Conservation (phyloP, 805 yeast species). For the Allodekkera sacchari region DNA sequence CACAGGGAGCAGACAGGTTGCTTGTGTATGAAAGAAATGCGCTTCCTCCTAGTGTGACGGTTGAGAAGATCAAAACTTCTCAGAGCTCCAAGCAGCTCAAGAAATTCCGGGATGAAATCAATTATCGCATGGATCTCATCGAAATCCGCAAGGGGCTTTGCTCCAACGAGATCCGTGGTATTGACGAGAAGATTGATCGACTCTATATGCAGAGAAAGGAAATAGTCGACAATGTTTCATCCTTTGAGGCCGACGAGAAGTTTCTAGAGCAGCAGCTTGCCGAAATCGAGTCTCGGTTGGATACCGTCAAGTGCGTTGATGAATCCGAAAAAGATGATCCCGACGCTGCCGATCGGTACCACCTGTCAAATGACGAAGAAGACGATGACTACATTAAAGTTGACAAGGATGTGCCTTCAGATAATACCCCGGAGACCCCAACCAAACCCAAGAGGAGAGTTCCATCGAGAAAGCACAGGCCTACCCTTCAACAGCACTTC, state of each 20-base stretch:
- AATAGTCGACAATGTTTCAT: slow-evolving; percentile 51
- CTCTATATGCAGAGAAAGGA: slow-evolving; percentile 42
- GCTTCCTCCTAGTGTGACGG: slow-evolving; percentile 28
- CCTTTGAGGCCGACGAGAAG: slow-evolving; percentile 54
- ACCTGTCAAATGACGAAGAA: no score
- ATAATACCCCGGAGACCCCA: slow-evolving; percentile 17
- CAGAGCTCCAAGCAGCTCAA: slow-evolving; percentile 33
- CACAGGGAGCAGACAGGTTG: slow-evolving; percentile 13
- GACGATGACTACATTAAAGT: slow-evolving; percentile 7
- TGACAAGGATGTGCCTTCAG: slow-evolving; percentile 26
- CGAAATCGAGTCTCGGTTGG: slow-evolving; percentile 35
- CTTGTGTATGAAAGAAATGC: slow-evolving; percentile 1
- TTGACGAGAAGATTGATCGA: slow-evolving; percentile 48
- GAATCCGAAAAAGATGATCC: slow-evolving; percentile 16
- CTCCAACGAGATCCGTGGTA: slow-evolving; percentile 53
- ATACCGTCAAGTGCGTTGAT: slow-evolving; percentile 33
- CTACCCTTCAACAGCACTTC: slow-evolving; percentile 59
- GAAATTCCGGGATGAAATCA: slow-evolving; percentile 30
- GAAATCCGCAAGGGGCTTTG: slow-evolving; percentile 60
- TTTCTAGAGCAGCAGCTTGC: slow-evolving; percentile 40
- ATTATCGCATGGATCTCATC: slow-evolving; percentile 41
- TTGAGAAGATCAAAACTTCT: slow-evolving; percentile 32
- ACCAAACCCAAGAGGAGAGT: slow-evolving; percentile 23
- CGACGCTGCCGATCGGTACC: slow-evolving; percentile 1
- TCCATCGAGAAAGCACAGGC: slow-evolving; percentile 39